Base-by-base conservation (phyloP, 2,329 filamentous ascomycete species). In the Pseudogymnoascus sp. region DNA sequence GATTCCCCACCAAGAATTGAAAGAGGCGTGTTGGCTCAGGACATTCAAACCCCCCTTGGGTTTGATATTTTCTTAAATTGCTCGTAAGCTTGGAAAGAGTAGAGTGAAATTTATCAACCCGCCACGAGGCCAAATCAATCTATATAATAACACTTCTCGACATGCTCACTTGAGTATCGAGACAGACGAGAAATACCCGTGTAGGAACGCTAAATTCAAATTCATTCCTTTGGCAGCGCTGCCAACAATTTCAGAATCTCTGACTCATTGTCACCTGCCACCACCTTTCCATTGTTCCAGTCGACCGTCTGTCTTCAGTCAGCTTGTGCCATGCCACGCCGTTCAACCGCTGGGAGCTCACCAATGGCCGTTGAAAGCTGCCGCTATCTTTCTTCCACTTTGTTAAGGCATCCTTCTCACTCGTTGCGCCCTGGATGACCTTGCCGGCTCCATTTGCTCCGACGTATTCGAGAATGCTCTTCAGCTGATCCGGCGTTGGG, bases 251-350 rank as follows among this genome's bases (percentile, higher is more conserved):
- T 91, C 72, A 96, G 76, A 65, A 97, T 97, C 78, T 93, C 89
- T 14, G 91, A 96, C 78, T 96, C 88, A 67, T 89, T 87, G 60
- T 90, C 90, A 19, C 91, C 90, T 25, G 84, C 79, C 77, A 89
- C 80, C 55, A 87, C 93, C 74, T 86, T 89, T 67, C 92, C 94
- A 74, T 93, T 92, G 73, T 89, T 91, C 94, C 94, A 97, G 74
- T 97, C 93, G 60, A 97, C 93, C 63, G 88, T 77, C 83, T 81
- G 66, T 28, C 36, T 22, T 39, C 35, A 39, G 65, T 74, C 70
- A 73, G 72, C 63, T 61, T 65, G 45, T 19, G 38, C 55, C 61
- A 38, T 60, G 25, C 4, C 16, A 38, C 14, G 9, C 19, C 2
- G 7, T 52, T 35, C 1, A 19, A 12, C 16, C 5, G 16, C 36